Conservation (phyloP, 768 basidiomycete genomes). For the Dioszegia crocea region DNA sequence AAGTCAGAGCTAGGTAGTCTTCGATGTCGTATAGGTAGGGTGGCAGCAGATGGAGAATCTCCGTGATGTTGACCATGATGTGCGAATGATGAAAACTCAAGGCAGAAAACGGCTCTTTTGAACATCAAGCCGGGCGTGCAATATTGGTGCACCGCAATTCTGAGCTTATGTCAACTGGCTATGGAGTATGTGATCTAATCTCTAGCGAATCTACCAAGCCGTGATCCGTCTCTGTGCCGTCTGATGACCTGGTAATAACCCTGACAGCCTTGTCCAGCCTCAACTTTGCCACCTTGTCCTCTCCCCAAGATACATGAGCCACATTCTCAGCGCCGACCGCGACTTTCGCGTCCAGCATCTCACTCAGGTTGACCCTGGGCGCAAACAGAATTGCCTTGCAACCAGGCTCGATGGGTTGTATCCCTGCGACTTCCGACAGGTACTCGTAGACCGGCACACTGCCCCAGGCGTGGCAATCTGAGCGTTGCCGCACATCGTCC, state of each 20-base stretch:
- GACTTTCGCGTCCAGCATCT: not conserved
- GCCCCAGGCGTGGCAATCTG: conserved; percentile 38
- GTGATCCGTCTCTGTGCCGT: not conserved
- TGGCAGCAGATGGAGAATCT: not conserved
- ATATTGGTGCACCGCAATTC: too few species aligned
- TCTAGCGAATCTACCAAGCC: not conserved
- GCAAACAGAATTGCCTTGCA: conserved; percentile 16
- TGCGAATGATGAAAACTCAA: too few species aligned
- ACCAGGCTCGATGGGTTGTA: conserved; percentile 19
- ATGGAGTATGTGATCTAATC: too few species aligned
- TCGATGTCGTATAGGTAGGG: not conserved
- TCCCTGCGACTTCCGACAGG: conserved; percentile 27
- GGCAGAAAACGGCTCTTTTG: too few species aligned
- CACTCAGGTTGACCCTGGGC: conserved; percentile 7
- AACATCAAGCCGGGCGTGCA: too few species aligned
- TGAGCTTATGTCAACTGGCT: too few species aligned
- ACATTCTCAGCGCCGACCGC: conserved; percentile 5
- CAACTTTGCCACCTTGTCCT: not conserved
- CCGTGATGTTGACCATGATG: not conserved
- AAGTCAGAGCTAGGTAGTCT: not conserved
- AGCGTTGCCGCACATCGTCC: conserved; percentile 28
- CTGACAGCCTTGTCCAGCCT: not conserved
- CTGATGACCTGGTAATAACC: not conserved
- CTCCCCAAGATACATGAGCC: conserved; percentile 3
- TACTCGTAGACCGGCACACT: conserved; percentile 27